phyloP scores from a whole-genome alignment of 352 stramenopile species.

The Pythium utonaiense region DNA sequence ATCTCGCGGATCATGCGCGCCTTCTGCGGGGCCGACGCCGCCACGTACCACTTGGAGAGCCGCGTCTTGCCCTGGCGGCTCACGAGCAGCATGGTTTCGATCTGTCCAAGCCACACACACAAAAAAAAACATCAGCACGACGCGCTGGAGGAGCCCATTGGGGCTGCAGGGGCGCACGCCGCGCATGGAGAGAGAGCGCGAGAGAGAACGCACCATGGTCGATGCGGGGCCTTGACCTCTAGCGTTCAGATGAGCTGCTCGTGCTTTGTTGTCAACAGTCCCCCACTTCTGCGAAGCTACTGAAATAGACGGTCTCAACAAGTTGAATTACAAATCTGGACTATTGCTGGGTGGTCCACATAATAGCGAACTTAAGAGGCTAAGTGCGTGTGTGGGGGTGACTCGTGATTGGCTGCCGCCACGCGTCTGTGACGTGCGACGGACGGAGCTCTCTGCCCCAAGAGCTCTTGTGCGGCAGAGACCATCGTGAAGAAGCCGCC shows the following conservation, averaged over 20 bases:
- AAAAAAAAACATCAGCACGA: too few relatives aligned
- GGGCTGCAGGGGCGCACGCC: too few relatives aligned
- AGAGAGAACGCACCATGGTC: neutral
- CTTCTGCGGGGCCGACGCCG: conserved; percentile 79
- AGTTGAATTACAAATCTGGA: neutral
- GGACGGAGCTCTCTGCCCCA: neutral
- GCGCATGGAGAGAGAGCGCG: neutral
- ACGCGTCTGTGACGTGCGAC: neutral
- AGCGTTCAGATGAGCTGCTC: neutral
- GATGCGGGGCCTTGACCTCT: neutral
- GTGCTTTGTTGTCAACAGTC: neutral
- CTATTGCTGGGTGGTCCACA: neutral
- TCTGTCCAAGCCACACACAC: conserved; percentile 37
- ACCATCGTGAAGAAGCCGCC: too few relatives aligned
- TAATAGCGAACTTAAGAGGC: too few relatives aligned
- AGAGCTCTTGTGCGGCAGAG: too few relatives aligned
- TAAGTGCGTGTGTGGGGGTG: neutral
- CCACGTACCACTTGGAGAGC: conserved; percentile 98
- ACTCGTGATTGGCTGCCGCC: neutral
- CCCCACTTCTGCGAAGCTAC: neutral
- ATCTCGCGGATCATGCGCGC: conserved; percentile 88
- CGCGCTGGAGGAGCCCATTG: too few relatives aligned
- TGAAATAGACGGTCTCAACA: neutral
- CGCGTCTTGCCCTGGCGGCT: conserved; percentile 99
- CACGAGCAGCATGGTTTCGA: conserved; percentile 98